Evolutionary conservation across 2,329 filamentous ascomycete species (phyloP).

Genomic region (Aspergillus spinulosporus): DNA sequence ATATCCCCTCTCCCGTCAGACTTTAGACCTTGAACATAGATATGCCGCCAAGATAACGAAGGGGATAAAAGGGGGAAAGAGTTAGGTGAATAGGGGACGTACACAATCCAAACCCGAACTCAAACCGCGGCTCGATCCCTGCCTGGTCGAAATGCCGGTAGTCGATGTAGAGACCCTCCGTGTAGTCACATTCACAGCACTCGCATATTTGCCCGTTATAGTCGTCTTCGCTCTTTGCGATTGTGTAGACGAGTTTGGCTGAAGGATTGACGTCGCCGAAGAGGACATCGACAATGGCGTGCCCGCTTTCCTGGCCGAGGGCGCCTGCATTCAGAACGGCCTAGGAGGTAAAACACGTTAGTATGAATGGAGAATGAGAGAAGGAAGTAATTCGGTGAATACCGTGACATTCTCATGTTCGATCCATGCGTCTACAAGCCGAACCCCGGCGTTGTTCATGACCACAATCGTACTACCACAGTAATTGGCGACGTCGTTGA

Average conservation of each 20-base stretch:
- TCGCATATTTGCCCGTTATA: not conserved
- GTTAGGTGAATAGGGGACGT: not conserved
- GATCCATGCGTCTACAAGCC: conserved; percentile 58
- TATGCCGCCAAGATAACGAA: too few relatives aligned
- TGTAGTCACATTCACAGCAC: too few relatives aligned
- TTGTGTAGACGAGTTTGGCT: conserved; percentile 62
- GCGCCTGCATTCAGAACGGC: conserved; percentile 63
- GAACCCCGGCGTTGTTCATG: conserved; percentile 64
- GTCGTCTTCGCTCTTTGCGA: conserved; percentile 53
- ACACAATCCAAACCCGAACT: not conserved
- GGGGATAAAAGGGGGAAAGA: too few relatives aligned
- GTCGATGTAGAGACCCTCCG: not conserved
- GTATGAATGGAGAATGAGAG: too few relatives aligned
- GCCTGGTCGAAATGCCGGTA: not conserved
- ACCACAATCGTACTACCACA: conserved; percentile 66
- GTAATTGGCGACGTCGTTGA: conserved; percentile 53
- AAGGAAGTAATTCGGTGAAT: too few relatives aligned
- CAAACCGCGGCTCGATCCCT: not conserved
- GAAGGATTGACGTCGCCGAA: conserved; percentile 60
- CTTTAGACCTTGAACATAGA: too few relatives aligned
- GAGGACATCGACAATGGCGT: conserved; percentile 56
- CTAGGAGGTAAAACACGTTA: too few relatives aligned
- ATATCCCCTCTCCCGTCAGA: not conserved
- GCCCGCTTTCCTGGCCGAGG: conserved; percentile 63
- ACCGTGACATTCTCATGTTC: conserved; percentile 65